Percentiles rank a stretch among this genome's conserved stretches.
phyloP scores from a whole-genome alignment of 352 stramenopile genomes.

The Globisporangium acanthophoron region DNA sequence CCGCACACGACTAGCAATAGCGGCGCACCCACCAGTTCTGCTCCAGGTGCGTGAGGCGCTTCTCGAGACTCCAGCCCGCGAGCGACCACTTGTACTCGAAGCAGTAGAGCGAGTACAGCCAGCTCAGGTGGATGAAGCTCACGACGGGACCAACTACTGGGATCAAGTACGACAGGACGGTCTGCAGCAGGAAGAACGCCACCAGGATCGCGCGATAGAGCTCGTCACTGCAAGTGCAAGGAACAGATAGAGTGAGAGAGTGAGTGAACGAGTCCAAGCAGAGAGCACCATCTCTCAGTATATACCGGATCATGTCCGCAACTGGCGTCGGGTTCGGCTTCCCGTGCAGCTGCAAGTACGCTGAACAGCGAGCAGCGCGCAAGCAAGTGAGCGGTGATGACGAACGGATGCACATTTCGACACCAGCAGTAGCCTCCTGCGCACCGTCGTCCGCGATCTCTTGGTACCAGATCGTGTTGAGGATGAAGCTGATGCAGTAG shows the following conservation, averaged over 20 bases:
- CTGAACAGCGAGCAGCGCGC: constrained; percentile 16
- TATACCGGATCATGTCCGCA: constrained; percentile 83
- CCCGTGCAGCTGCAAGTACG: constrained; percentile 76
- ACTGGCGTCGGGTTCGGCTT: constrained; percentile 73
- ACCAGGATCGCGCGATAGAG: constrained; percentile 84
- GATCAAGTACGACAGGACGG: constrained; percentile 78
- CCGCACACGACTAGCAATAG: not conserved
- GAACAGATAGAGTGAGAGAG: not conserved
- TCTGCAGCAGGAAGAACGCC: constrained; percentile 82
- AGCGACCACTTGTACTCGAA: constrained; percentile 90
- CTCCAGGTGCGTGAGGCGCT: constrained; percentile 68
- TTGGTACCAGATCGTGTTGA: constrained; percentile 91
- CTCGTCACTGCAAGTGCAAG: constrained; percentile 44
- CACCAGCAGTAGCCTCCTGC: not conserved
- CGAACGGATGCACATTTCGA: no score
- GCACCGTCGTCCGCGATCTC: constrained; percentile 85
- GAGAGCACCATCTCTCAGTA: not conserved
- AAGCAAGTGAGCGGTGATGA: not conserved
- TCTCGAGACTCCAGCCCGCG: constrained; percentile 81
- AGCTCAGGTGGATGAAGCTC: constrained; percentile 85
- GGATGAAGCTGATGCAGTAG: constrained; percentile 90
- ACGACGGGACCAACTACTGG: constrained; percentile 62
- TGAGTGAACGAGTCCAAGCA: not conserved
- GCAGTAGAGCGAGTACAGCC: constrained; percentile 88
- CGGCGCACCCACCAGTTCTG: constrained; percentile 57